These are phyloP conservation scores for Penicillium sp. DNA, from an alignment of 2,329 filamentous ascomycete genomes.

Conservation along the genomic window DNA sequence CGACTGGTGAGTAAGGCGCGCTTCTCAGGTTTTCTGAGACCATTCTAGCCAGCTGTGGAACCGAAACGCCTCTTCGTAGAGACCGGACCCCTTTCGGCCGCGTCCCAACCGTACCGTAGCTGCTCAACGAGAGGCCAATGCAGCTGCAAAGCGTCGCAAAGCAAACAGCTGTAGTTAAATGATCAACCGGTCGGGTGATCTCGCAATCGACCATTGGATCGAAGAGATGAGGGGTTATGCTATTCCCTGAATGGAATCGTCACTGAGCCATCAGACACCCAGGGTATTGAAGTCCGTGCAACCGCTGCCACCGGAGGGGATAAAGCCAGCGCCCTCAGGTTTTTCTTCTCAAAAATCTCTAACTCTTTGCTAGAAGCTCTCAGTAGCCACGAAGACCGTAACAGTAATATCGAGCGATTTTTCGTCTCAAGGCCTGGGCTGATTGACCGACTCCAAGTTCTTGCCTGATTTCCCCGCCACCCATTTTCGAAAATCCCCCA, in stretches of 20 bases:
- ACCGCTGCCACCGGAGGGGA: conserved; percentile 5
- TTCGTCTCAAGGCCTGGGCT: neutral
- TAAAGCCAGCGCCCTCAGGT: conserved; percentile 4
- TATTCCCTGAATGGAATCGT: conserved; percentile 13
- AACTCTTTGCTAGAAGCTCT: neutral
- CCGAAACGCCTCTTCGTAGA: neutral
- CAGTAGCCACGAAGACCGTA: neutral
- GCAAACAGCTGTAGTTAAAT: neutral
- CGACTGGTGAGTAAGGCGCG: neutral
- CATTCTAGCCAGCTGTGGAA: neutral
- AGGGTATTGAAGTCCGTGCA: conserved; percentile 15
- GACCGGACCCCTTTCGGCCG: neutral
- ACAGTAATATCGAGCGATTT: neutral
- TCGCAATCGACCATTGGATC: conserved; percentile 10
- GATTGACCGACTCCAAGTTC: neutral
- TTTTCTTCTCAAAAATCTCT: neutral
- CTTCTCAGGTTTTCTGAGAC: neutral
- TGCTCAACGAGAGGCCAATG: neutral
- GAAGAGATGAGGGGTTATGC: conserved; percentile 13
- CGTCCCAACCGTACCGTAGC: neutral
- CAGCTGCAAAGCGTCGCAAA: neutral
- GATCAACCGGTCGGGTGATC: conserved; percentile 15
- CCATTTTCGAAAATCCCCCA: conserved; percentile 16
- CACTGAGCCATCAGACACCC: conserved; percentile 7
- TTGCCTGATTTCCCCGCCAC: conserved; percentile 15